phyloP scores from a whole-genome alignment of 345 rosid species.

The Garcia nutans region DNA sequence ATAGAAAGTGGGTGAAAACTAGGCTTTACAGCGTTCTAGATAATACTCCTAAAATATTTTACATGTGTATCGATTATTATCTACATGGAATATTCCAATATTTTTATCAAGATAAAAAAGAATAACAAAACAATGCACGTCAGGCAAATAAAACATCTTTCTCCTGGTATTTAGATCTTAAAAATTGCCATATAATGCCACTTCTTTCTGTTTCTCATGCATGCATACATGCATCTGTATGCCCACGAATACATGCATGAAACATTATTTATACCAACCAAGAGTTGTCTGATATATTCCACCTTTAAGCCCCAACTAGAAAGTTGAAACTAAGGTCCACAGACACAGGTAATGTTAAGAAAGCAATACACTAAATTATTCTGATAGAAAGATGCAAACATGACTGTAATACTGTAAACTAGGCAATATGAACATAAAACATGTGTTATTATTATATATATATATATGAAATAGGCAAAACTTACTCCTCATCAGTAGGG shows the following conservation, averaged over 20 bases:
- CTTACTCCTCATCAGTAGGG: constrained; percentile 65
- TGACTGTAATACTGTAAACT: constrained; percentile 1
- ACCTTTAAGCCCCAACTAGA: background rate
- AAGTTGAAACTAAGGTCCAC: background rate
- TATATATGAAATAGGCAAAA: constrained; percentile 27
- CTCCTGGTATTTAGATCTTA: background rate
- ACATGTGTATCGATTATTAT: background rate
- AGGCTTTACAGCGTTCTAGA: background rate
- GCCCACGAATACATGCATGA: background rate
- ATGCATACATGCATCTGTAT: background rate
- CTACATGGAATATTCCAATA: background rate
- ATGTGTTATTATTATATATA: constrained; percentile 3
- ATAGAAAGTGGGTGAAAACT: background rate
- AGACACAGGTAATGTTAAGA: too few species aligned
- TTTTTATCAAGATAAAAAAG: background rate
- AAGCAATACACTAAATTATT: background rate
- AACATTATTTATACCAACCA: background rate
- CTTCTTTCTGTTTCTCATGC: background rate
- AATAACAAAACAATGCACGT: background rate
- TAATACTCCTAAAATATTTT: background rate
- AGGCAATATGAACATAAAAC: constrained; percentile 10
- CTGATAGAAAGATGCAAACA: background rate
- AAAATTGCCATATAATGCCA: background rate
- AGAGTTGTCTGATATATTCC: background rate
- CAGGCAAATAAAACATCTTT: background rate